A percentile compares a stretch with the other conserved stretches of the same genome.
phyloP scores from a whole-genome alignment of 2,329 filamentous ascomycete genomes.

The Knufia petricola region DNA sequence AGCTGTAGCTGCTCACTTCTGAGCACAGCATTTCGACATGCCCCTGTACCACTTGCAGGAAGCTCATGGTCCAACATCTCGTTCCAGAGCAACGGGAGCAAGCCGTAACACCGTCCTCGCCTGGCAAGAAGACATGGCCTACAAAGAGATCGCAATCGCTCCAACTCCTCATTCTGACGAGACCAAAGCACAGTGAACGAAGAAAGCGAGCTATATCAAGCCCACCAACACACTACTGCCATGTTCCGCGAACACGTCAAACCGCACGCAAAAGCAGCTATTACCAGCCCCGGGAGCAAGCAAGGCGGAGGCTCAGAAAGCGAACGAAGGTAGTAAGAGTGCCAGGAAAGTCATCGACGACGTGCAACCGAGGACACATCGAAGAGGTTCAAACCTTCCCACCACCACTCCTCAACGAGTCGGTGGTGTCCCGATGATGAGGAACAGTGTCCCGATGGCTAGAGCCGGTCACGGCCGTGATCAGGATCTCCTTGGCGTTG shows the following conservation, averaged over 20 bases:
- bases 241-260: too few species aligned
- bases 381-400: background rate
- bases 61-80: too few species aligned
- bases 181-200: background rate
- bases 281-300: too few species aligned
- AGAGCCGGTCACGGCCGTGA: background rate
- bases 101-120: background rate
- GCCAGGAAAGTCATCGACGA: background rate
- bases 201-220: background rate
- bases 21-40: too few species aligned
- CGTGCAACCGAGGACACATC: background rate
- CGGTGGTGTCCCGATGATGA: constrained; percentile 2
- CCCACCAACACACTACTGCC: too few species aligned
- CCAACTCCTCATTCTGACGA: background rate
- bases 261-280: too few species aligned
- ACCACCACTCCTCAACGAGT: constrained; percentile 1
- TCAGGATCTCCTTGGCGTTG: background rate
- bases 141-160: background rate
- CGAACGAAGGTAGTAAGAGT: background rate
- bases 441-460: background rate
- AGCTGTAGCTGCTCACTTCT: too few species aligned
- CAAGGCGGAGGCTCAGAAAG: too few species aligned
- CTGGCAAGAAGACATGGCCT: constrained; percentile 1
- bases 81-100: too few species aligned
- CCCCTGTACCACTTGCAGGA: too few species aligned